Conservation (phyloP, 108 stramenopile genomes). For the Ochromonas danica region DNA sequence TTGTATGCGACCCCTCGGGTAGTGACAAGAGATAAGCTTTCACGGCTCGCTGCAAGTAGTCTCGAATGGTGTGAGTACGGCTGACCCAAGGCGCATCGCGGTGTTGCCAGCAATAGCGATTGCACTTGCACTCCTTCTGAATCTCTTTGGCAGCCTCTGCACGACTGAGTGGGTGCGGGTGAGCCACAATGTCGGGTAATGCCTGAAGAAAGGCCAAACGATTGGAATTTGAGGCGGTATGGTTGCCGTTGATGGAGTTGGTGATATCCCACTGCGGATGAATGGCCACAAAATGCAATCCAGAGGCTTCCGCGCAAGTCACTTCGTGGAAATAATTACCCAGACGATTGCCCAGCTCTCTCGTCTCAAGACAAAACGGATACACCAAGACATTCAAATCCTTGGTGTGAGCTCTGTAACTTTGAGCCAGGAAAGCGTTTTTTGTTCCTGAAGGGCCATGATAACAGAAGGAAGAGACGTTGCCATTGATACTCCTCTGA, state of each 20-base stretch:
- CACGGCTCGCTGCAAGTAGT: constrained; percentile 2
- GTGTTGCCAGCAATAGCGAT: background rate
- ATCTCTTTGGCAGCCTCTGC: background rate
- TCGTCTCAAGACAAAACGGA: background rate
- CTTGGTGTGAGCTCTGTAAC: background rate
- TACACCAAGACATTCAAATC: background rate
- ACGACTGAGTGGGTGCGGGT: background rate
- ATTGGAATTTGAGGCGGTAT: background rate
- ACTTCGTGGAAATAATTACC: constrained; percentile 22
- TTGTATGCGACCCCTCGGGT: background rate
- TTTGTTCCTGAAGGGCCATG: background rate
- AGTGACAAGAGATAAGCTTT: background rate
- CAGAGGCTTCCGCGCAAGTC: constrained; percentile 3
- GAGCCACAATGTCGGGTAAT: background rate
- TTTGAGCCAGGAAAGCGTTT: background rate
- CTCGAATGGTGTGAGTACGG: background rate
- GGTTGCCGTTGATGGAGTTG: background rate
- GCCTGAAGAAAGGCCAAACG: background rate
- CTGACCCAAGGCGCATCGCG: background rate
- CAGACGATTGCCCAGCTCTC: constrained; percentile 10
- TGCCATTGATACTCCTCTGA: too few species aligned
- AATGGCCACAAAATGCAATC: constrained; percentile 17
- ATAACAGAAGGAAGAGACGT: too few species aligned
- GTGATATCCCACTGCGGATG: constrained; percentile 21
- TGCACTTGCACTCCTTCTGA: constrained; percentile 30